phyloP scores from a whole-genome alignment of 768 basidiomycete genomes.

The Termitomyces sp. region DNA sequence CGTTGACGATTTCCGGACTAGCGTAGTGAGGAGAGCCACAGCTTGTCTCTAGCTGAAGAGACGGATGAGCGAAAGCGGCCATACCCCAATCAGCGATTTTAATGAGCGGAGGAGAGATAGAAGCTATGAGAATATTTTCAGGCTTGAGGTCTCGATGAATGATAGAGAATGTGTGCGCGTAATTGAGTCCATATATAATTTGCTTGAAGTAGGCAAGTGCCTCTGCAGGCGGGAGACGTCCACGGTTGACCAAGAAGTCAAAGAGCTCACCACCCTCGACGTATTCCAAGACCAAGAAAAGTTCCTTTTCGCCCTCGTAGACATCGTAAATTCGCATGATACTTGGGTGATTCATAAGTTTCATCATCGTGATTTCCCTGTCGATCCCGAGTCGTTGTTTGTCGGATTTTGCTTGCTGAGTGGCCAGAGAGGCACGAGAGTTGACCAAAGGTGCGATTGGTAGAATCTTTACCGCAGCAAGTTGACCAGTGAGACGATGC shows the following conservation, averaged over 20 bases:
- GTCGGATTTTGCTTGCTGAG: slow-evolving; percentile 66
- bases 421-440: slow-evolving; percentile 62
- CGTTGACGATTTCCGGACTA: slow-evolving; percentile 93
- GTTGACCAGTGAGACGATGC: slow-evolving; percentile 79
- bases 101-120: slow-evolving; percentile 72
- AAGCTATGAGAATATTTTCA: slow-evolving; percentile 92
- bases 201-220: slow-evolving; percentile 94
- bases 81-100: slow-evolving; percentile 99
- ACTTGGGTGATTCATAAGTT: slow-evolving; percentile 97
- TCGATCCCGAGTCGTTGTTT: slow-evolving; percentile 85
- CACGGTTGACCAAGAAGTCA: slow-evolving; percentile 89
- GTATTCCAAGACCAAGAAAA: slow-evolving; percentile 92
- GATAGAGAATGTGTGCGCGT: slow-evolving; percentile 96
- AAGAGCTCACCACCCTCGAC: slow-evolving; percentile 96
- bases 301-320: slow-evolving; percentile 85
- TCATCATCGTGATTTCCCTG: slow-evolving; percentile 98
- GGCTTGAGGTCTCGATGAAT: slow-evolving; percentile 98
- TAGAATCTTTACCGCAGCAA: slow-evolving; percentile 95
- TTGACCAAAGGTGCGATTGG: slow-evolving; percentile 74
- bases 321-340: slow-evolving; percentile 95
- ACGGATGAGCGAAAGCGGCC: slow-evolving; percentile 90
- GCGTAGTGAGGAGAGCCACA: slow-evolving; percentile 98
- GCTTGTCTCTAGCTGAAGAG: slow-evolving; percentile 83
- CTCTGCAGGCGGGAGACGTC: slow-evolving; percentile 72
- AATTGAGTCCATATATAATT: slow-evolving; percentile 91